Percentiles rank a stretch among this genome's conserved stretches.
These are phyloP conservation scores for Scutellaria minor DNA, from an alignment of 257 asterid species.

Conservation along the genomic window DNA sequence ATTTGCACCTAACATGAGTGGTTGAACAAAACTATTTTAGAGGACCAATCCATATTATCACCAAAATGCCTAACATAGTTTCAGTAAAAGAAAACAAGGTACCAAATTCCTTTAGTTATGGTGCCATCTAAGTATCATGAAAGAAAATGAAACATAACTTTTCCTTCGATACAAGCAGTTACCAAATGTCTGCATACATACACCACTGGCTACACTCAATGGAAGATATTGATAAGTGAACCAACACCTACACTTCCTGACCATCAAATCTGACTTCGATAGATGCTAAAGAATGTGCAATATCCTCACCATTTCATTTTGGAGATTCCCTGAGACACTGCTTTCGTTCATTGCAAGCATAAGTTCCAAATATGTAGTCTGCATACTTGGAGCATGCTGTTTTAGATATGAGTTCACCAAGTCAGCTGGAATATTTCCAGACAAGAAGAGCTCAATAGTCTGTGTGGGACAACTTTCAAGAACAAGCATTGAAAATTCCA, in stretches of 20 bases:
- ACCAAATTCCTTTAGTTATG: slow-evolving; percentile 25
- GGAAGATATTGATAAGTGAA: slow-evolving; percentile 2
- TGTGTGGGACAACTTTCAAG: slow-evolving; percentile 93
- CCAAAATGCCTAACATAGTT: slow-evolving; percentile 6
- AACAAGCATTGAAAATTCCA: slow-evolving; percentile 92
- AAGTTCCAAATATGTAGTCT: slow-evolving; percentile 90
- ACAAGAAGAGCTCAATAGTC: slow-evolving; percentile 90
- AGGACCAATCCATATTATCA: slow-evolving; percentile 17
- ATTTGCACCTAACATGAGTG: slow-evolving; percentile 78
- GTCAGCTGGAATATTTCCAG: slow-evolving; percentile 98
- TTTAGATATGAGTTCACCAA: slow-evolving; percentile 88
- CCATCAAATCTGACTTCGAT: slow-evolving; percentile 12
- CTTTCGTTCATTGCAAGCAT: slow-evolving; percentile 91
- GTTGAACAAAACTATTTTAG: slow-evolving; percentile 25
- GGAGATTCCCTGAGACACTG: slow-evolving; percentile 85
- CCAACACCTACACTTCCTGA: slow-evolving; percentile 23
- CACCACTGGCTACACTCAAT: not conserved
- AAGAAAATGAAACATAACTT: slow-evolving; percentile 6
- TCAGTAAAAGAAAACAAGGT: slow-evolving; percentile 1
- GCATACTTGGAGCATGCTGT: slow-evolving; percentile 95
- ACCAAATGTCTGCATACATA: slow-evolving; percentile 20
- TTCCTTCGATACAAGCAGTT: slow-evolving; percentile 3
- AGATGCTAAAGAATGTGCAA: slow-evolving; percentile 35
- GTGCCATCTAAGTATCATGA: slow-evolving; percentile 10
- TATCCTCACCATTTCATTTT: slow-evolving; percentile 92